Conservation (phyloP, 2,329 filamentous ascomycete genomes). For the Elsinoe necatrix region DNA sequence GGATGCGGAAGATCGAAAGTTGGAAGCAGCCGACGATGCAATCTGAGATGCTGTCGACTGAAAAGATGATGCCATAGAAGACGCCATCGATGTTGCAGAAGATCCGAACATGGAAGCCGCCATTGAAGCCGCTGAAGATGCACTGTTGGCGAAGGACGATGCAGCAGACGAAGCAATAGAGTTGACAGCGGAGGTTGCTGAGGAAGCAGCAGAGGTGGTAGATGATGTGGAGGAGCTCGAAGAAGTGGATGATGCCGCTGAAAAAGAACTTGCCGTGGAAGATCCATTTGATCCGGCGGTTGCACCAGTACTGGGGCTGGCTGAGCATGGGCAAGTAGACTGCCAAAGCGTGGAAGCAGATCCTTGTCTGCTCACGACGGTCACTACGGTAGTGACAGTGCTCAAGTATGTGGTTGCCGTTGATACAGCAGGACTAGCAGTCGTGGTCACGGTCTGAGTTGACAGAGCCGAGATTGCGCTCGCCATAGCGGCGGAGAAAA, state of each 20-base stretch:
- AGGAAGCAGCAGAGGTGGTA: not conserved
- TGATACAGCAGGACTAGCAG: not conserved
- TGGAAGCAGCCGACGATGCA: conserved; percentile 8
- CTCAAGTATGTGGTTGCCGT: not conserved
- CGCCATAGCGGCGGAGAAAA: conserved; percentile 7
- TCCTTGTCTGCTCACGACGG: not conserved
- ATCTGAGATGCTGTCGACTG: conserved; percentile 16
- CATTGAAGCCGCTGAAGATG: conserved; percentile 6
- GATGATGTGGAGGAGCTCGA: not conserved
- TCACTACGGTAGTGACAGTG: conserved; percentile 6
- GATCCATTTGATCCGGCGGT: not conserved
- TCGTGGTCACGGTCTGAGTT: not conserved
- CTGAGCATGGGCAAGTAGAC: conserved; percentile 1
- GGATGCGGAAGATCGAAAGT: conserved; percentile 10
- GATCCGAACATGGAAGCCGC: conserved; percentile 10
- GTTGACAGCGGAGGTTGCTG: conserved; percentile 2
- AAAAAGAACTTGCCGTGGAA: not conserved
- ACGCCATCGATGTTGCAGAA: conserved; percentile 6
- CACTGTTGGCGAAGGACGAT: conserved; percentile 9
- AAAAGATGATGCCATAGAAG: conserved; percentile 7
- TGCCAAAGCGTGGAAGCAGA: conserved; percentile 2
- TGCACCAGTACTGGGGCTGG: not conserved
- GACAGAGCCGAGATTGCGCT: conserved; percentile 5
- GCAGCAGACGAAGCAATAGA: conserved; percentile 9
- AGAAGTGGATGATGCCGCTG: not conserved